Conservation (phyloP, 805 yeast species). For the Grigorovia jiainica region DNA sequence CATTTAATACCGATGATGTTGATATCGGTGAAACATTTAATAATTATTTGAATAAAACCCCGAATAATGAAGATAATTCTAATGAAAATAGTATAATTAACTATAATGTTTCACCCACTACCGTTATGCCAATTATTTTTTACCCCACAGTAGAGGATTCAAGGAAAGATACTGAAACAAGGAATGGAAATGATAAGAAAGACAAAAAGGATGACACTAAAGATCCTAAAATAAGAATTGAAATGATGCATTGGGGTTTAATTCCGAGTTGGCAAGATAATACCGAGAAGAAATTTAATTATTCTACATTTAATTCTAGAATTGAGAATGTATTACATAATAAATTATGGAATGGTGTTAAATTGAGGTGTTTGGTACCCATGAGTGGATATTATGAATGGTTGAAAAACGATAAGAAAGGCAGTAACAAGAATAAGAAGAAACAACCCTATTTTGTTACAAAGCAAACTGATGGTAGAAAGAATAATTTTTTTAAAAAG, state of each 20-base stretch:
- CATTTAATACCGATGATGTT: too few species aligned
- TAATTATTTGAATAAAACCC: too few species aligned
- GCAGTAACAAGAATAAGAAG: neutral
- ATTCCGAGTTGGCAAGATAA: constrained; percentile 52
- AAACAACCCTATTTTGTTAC: constrained; percentile 61
- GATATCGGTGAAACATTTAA: too few species aligned
- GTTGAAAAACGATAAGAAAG: constrained; percentile 30
- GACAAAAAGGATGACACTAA: neutral
- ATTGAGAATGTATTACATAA: constrained; percentile 33
- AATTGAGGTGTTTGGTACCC: constrained; percentile 70
- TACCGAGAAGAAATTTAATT: constrained; percentile 25
- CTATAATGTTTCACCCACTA: constrained; percentile 59
- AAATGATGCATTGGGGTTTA: constrained; percentile 67
- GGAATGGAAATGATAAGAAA: neutral
- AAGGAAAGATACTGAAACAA: neutral
- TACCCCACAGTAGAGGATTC: too few species aligned
- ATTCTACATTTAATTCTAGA: constrained; percentile 65
- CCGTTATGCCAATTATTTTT: constrained; percentile 34
- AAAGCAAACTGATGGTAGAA: constrained; percentile 35
- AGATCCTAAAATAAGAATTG: neutral
- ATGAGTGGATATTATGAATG: constrained; percentile 85
- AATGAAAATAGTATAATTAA: constrained; percentile 1
- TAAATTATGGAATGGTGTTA: constrained; percentile 48
- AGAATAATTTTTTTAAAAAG: too few species aligned
- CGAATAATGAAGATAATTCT: neutral